phyloP scores from a whole-genome alignment of 768 basidiomycete genomes.

The Cubamyces lactineus region DNA sequence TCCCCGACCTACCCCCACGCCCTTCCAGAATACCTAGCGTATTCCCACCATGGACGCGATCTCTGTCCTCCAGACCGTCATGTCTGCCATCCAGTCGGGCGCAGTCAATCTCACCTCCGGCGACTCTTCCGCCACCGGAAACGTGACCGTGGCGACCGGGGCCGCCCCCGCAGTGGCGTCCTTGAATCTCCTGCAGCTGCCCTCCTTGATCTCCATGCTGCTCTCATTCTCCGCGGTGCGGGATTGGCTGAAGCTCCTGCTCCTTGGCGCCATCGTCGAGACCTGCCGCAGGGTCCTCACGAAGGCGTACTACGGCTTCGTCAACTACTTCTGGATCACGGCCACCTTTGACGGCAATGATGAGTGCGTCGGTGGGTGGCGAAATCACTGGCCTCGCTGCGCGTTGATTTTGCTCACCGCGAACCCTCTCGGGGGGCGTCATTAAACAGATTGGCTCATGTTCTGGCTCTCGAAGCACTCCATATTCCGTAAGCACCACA shows the following conservation, averaged over 20 bases:
- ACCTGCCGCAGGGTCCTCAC: constrained; percentile 53
- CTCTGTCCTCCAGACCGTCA: constrained; percentile 19
- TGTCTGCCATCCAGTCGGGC: constrained; percentile 20
- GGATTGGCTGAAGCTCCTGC: constrained; percentile 68
- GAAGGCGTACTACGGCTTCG: constrained; percentile 45
- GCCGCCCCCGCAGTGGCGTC: neutral
- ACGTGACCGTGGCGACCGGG: neutral
- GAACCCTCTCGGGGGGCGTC: neutral
- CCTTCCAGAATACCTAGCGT: neutral
- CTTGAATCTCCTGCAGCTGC: constrained; percentile 10
- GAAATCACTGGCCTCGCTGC: neutral
- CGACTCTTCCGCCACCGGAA: neutral
- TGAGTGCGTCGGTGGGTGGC: constrained; percentile 51
- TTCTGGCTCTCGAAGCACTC: constrained; percentile 63
- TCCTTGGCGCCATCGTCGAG: constrained; percentile 67
- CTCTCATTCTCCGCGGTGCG: constrained; percentile 59
- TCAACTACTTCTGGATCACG: constrained; percentile 64
- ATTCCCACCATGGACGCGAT: constrained; percentile 12
- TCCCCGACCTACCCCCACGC: neutral
- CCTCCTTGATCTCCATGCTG: constrained; percentile 43
- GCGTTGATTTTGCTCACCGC: constrained; percentile 1
- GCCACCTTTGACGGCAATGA: constrained; percentile 65
- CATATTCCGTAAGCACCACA: constrained; percentile 17
- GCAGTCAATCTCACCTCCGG: constrained; percentile 10
- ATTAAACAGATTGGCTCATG: constrained; percentile 65